Evolutionary conservation across 2,329 filamentous ascomycete species (phyloP).

Genomic region (Albophoma yamanashiensis): DNA sequence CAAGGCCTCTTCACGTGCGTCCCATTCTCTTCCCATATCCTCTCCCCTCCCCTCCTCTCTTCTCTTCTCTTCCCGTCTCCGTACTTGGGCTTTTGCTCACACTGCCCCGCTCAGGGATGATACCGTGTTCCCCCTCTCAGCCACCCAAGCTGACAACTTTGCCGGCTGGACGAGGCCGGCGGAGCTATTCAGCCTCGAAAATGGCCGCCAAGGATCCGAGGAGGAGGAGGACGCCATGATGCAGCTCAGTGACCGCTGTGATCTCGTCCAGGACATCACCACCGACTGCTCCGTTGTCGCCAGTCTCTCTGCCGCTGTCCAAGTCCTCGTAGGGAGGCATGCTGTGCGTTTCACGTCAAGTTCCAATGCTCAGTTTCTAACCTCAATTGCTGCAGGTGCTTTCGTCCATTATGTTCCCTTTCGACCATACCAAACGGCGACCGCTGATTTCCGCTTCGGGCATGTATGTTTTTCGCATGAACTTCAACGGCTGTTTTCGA

Average conservation of each 20-base stretch:
- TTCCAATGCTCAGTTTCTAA: not conserved
- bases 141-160: conserved; percentile 65
- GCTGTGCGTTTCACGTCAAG: conserved; percentile 39
- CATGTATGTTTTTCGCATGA: conserved; percentile 84
- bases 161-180: conserved; percentile 70
- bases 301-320: conserved; percentile 75
- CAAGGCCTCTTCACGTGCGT: conserved; percentile 52
- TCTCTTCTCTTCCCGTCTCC: too few relatives aligned
- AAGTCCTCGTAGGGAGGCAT: conserved; percentile 55
- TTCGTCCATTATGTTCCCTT: conserved; percentile 64
- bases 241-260: conserved; percentile 48
- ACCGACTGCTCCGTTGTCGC: conserved; percentile 97
- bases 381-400: conserved; percentile 44
- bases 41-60: too few relatives aligned
- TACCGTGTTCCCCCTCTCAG: conserved; percentile 60
- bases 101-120: conserved; percentile 40
- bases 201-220: conserved; percentile 13
- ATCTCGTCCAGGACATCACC: conserved; percentile 89
- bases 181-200: conserved; percentile 41
- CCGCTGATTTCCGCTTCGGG: conserved; percentile 65
- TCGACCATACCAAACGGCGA: conserved; percentile 43
- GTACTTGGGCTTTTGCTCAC: not conserved
- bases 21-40: too few relatives aligned
- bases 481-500: conserved; percentile 91
- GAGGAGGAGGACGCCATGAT: conserved; percentile 37